Percentiles rank a stretch among this genome's conserved stretches.
Conservation (phyloP, 2,329 filamentous ascomycete species). For the Colletotrichum incanum region DNA sequence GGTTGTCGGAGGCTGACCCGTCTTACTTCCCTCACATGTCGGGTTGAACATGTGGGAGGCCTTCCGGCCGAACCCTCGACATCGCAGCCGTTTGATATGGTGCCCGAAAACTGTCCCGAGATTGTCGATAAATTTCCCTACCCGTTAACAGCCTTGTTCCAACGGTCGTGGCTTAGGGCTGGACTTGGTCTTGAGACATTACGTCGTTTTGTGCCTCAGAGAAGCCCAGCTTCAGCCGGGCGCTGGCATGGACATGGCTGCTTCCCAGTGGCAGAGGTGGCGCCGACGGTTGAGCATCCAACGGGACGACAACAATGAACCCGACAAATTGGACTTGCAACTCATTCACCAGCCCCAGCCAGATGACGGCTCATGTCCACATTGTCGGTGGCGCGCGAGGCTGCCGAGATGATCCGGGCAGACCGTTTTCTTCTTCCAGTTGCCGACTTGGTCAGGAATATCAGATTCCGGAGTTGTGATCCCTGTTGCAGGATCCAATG, state of each 20-base stretch:
- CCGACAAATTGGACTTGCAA: slow-evolving; percentile 19
- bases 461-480: slow-evolving; percentile 24
- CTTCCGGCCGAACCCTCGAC: not conserved
- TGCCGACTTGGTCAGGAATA: slow-evolving; percentile 16
- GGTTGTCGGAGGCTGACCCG: not conserved
- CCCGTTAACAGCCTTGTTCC: slow-evolving; percentile 2
- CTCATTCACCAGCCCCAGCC: not conserved
- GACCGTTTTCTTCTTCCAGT: slow-evolving; percentile 21
- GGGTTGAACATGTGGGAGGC: not conserved
- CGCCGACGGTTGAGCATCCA: not conserved
- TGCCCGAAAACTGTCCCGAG: slow-evolving; percentile 6
- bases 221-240: slow-evolving; percentile 7
- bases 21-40: not conserved
- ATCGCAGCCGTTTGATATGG: slow-evolving; percentile 17
- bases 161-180: slow-evolving; percentile 39
- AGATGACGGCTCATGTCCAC: slow-evolving; percentile 22
- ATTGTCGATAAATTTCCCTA: not conserved
- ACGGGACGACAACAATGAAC: slow-evolving; percentile 5
- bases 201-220: slow-evolving; percentile 28
- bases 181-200: slow-evolving; percentile 30
- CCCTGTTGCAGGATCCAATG: slow-evolving; percentile 26
- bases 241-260: slow-evolving; percentile 13
- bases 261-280: slow-evolving; percentile 16
- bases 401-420: slow-evolving; percentile 35
- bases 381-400: slow-evolving; percentile 25